Evolutionary conservation across 1,284 basidiomycete genomes (phyloP), one percentile per base, ranked within the genome.

Genomic region (Trichosporon ovoides): DNA sequence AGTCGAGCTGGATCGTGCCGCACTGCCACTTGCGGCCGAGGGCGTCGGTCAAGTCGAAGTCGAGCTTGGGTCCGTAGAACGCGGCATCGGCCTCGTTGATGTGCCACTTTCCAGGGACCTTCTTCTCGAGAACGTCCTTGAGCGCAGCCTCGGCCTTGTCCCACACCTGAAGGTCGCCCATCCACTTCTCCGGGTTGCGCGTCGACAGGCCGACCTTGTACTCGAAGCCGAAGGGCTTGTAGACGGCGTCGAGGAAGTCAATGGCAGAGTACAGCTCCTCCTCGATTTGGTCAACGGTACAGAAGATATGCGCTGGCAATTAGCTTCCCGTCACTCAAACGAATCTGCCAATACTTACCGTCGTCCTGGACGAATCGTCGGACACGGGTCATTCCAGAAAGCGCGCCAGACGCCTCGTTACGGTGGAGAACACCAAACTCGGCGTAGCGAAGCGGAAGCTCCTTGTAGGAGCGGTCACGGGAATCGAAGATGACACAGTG

Each of bases 391-490:
- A 98, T 79, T 16, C 96, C 96, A 10, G 89, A 91, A 64, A 99
- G 80, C 7, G 95, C 93, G 51, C 96, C 96, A 46, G 87, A 90
- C 0, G 96, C 94, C 75, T 99, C 96, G 72, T 98, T 99, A 61
- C 96, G 82, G 78, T 98, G 96, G 59, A 98, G 83, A 61, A 98
- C 92, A 71, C 96, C 96, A 72, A 99, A 99, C 75, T 99, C 96
- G 16, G 96, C 96, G 85, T 97, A 90, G 19, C 96, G 86, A 65
- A 99, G 86, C 2, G 96, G 96, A 19, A 98, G 82, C 78, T 99
- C 96, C 76, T 88, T 89, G 81, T 98, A 98, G 61, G 87, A 89
- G 62, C 96, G 85, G 77, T 98, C 95, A 62, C 91, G 84, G 18
- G 90, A 88, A 77, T 92, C 95, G 72, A 98, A 99, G 72, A 98